Evolutionary conservation across 805 yeast genomes (phyloP), one percentile per base, ranked within the genome.

Genomic region (Saccharomycopsis synnaedendra): DNA sequence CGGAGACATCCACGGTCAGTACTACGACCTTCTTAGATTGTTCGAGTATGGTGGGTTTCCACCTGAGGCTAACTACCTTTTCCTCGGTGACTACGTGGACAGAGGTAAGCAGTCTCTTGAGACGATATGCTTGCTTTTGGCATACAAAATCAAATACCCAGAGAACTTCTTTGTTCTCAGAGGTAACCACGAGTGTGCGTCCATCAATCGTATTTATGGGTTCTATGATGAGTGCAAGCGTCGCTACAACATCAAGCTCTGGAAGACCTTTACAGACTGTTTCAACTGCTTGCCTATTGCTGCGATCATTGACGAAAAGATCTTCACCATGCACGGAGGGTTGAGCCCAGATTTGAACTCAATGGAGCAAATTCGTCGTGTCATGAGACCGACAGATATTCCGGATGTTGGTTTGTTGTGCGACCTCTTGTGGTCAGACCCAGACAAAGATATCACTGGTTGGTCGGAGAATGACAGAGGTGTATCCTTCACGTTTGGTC

Each of bases 401-500:
- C 98, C 98, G 48, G 98, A 90, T 67, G 95, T 88, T 52, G 98
- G 98, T 31, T 76, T 90, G 60, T 75, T 90, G 60, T 90, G 97
- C 72, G 98, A 90, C 67, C 75, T 90, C 65, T 76, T 90, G 60
- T 90, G 98, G 98, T 85, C 96, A 3, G 98, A 90, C 66, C 98
- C 98, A 30, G 97, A 90, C 67, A 90, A 93, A 68, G 97, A 89
- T 67, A 89, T 90, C 58, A 87, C 93, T 34, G 98, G 97, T 19
- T 90, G 98, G 98, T 83, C 94, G 58, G 98, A 93, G 70, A 90
- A 93, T 66, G 98, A 93, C 70, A 85, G 98, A 69, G 97, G 97
- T 63, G 97, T 90, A 53, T 88, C 97, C 30, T 90, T 89, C 67
- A 90, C 97, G n/a, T 90, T 93, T 69, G 97, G 97, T n/a, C 97